Evolutionary conservation across 2,329 filamentous ascomycete genomes (phyloP).

Genomic region (Epichloe sylvatica): DNA sequence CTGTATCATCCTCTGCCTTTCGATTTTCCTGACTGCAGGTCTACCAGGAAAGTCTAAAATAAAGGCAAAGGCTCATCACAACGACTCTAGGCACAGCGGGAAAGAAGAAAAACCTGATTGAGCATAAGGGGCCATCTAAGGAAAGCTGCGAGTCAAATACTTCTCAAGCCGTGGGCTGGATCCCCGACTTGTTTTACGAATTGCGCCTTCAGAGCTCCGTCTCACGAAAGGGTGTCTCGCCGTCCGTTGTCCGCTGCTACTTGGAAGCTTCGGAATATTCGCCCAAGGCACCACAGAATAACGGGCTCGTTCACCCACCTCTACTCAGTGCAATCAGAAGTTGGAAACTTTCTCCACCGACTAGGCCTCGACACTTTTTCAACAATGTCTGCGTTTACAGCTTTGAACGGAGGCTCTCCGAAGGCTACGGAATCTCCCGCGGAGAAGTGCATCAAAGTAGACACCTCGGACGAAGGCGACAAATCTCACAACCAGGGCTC

Average conservation of each 20-base stretch:
- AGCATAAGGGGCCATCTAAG: neutral
- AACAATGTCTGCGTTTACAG: slow-evolving; percentile 36
- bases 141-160: neutral
- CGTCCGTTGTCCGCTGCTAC: neutral
- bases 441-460: slow-evolving; percentile 16
- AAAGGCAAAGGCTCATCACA: neutral
- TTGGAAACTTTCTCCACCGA: neutral
- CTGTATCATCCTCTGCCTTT: neutral
- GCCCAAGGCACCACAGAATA: neutral
- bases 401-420: slow-evolving; percentile 37
- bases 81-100: neutral
- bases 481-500: slow-evolving; percentile 13
- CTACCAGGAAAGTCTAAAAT: neutral
- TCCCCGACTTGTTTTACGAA: slow-evolving; percentile 1
- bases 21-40: slow-evolving; percentile 1
- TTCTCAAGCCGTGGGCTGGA: slow-evolving; percentile 5
- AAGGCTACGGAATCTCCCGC: slow-evolving; percentile 25
- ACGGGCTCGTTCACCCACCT: neutral
- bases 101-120: neutral
- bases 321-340: neutral
- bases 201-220: slow-evolving; percentile 3
- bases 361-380: neutral
- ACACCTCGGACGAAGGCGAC: slow-evolving; percentile 20
- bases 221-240: slow-evolving; percentile 5
- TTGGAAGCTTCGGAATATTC: neutral